phyloP scores from a whole-genome alignment of 23 red algal genomes.

The Agarophyton chilense region DNA sequence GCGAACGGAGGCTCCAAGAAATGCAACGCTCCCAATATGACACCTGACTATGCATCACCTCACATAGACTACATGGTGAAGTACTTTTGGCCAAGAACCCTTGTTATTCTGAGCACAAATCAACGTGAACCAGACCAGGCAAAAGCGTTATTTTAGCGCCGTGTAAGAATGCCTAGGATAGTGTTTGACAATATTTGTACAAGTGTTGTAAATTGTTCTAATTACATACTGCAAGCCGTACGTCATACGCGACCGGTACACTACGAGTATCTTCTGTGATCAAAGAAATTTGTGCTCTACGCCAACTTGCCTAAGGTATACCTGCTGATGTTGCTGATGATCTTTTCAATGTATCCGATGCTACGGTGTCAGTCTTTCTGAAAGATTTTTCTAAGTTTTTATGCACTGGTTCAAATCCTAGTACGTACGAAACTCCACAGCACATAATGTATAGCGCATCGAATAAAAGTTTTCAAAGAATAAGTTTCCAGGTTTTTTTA shows the following conservation, averaged over 20 bases:
- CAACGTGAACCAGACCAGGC: slow-evolving; percentile 13
- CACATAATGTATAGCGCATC: not conserved
- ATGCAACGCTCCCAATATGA: slow-evolving; percentile 27
- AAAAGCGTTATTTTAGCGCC: slow-evolving; percentile 7
- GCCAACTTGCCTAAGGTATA: slow-evolving; percentile 34
- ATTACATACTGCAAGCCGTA: slow-evolving; percentile 28
- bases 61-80: slow-evolving; percentile 42
- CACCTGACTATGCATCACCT: slow-evolving; percentile 8
- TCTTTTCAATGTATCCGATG: slow-evolving; percentile 34
- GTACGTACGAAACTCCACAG: slow-evolving; percentile 9
- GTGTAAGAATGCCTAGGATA: slow-evolving; percentile 21
- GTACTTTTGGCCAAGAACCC: slow-evolving; percentile 27
- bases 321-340: slow-evolving; percentile 47
- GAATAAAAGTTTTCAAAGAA: not conserved
- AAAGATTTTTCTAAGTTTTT: not conserved
- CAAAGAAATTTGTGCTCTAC: slow-evolving; percentile 32
- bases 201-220: slow-evolving; percentile 7
- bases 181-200: not conserved
- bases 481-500: slow-evolving; percentile 36
- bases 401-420: not conserved
- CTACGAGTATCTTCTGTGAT: slow-evolving; percentile 20
- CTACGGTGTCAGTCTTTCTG: not conserved
- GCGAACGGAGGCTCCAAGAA: not conserved
- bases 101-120: slow-evolving; percentile 12
- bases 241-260: slow-evolving; percentile 14